Evolutionary conservation across 2,329 filamentous ascomycete genomes (phyloP).

Genomic region (Aspergillus terreus): DNA sequence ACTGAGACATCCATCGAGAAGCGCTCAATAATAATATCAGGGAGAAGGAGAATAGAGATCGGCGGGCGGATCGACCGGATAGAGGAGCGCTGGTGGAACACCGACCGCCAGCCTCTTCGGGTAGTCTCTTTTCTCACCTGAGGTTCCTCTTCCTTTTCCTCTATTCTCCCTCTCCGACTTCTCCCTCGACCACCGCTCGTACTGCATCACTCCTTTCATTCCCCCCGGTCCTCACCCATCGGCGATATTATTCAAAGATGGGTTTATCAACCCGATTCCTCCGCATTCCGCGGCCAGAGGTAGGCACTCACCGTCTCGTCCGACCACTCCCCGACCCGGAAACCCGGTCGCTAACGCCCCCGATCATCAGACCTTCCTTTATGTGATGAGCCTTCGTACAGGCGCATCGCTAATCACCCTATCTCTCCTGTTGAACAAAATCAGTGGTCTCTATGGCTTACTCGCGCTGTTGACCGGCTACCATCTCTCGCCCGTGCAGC

Average conservation of each 20-base stretch:
- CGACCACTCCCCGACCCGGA: no score
- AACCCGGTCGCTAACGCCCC: not conserved
- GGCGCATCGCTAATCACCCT: constrained; percentile 81
- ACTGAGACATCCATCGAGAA: not conserved
- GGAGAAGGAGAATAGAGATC: constrained; percentile 10
- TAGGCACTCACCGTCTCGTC: constrained; percentile 22
- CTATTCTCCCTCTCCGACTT: constrained; percentile 3
- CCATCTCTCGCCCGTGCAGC: constrained; percentile 73
- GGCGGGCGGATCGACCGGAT: constrained; percentile 22
- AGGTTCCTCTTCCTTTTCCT: not conserved
- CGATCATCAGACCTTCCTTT: constrained; percentile 68
- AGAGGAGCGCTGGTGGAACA: constrained; percentile 13
- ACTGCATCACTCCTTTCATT: constrained; percentile 14
- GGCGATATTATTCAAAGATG: constrained; percentile 27
- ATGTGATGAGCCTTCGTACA: constrained; percentile 79
- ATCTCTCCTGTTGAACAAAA: constrained; percentile 84
- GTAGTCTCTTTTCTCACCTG: not conserved
- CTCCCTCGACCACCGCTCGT: constrained; percentile 8
- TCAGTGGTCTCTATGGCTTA: constrained; percentile 84
- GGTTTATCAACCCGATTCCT: constrained; percentile 40
- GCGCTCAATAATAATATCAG: not conserved
- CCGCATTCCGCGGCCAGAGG: constrained; percentile 50
- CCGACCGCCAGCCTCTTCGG: constrained; percentile 12
- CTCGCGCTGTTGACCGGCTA: constrained; percentile 86
- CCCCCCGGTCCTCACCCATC: constrained; percentile 2